Evolutionary conservation across 2,329 filamentous ascomycete genomes (phyloP).

Genomic region (Exophiala sideris): DNA sequence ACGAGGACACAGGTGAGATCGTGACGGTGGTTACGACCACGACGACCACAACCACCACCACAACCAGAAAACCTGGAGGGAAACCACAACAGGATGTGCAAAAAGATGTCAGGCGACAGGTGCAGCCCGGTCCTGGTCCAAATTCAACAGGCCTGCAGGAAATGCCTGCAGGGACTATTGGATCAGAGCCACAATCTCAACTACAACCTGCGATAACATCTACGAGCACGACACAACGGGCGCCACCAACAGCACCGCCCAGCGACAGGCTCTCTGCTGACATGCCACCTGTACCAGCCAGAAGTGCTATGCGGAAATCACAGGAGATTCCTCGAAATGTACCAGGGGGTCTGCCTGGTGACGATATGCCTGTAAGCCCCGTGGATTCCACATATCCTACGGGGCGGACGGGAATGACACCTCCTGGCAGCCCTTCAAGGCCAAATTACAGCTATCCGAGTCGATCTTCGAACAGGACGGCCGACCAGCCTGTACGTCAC

Average conservation of each 20-base stretch:
- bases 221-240: slow-evolving; percentile 12
- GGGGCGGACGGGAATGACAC: slow-evolving; percentile 12
- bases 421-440: slow-evolving; percentile 17
- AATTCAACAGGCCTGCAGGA: slow-evolving; percentile 8
- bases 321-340: slow-evolving; percentile 13
- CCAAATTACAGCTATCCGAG: slow-evolving; percentile 28
- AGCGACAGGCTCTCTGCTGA: slow-evolving; percentile 10
- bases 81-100: slow-evolving; percentile 25
- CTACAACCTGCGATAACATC: slow-evolving; percentile 6
- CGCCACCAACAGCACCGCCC: background rate
- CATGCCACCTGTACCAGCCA: slow-evolving; percentile 17
- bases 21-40: slow-evolving; percentile 28
- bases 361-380: slow-evolving; percentile 19
- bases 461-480: slow-evolving; percentile 18
- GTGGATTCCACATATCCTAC: slow-evolving; percentile 11
- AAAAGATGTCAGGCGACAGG: slow-evolving; percentile 16
- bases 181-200: background rate
- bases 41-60: slow-evolving; percentile 28
- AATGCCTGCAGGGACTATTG: slow-evolving; percentile 9
- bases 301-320: slow-evolving; percentile 21
- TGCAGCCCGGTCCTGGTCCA: slow-evolving; percentile 8
- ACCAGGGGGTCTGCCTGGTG: background rate
- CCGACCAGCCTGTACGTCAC: slow-evolving; percentile 19
- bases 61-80: slow-evolving; percentile 23
- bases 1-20: slow-evolving; percentile 28